phyloP scores from a whole-genome alignment of 345 rosid species.

The Rhodamnia argentea region DNA sequence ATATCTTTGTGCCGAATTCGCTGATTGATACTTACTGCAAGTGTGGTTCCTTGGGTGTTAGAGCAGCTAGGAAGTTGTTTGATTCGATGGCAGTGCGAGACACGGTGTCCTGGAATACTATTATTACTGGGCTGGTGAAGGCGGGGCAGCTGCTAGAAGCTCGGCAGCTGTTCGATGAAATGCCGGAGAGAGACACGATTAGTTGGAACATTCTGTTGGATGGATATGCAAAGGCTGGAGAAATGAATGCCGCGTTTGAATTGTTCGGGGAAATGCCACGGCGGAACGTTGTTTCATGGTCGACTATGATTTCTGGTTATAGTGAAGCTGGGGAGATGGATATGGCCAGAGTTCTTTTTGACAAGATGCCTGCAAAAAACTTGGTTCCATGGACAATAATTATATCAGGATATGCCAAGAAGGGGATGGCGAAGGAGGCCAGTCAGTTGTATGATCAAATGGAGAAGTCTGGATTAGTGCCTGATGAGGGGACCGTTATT shows the following conservation, averaged over 20 bases:
- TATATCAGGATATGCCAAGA: conserved; percentile 72
- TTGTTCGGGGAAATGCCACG: conserved; percentile 62
- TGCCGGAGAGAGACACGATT: conserved; percentile 56
- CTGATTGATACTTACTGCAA: conserved; percentile 67
- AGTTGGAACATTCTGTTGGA: conserved; percentile 86
- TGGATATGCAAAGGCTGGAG: conserved; percentile 65
- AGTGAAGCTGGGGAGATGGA: conserved; percentile 72
- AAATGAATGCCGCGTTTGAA: conserved; percentile 55
- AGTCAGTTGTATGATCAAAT: conserved; percentile 38
- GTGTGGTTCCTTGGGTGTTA: conserved; percentile 57
- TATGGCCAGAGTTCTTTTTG: conserved; percentile 74
- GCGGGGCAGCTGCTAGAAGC: conserved; percentile 48
- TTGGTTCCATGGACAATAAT: conserved; percentile 83
- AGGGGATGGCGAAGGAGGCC: conserved; percentile 59
- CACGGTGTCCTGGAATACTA: conserved; percentile 76
- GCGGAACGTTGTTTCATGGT: conserved; percentile 86
- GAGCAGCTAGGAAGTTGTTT: conserved; percentile 57
- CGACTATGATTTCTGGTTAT: conserved; percentile 69
- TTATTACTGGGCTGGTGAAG: conserved; percentile 53
- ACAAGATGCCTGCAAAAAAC: conserved; percentile 67
- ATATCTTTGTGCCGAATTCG: conserved; percentile 78
- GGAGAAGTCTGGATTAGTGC: conserved; percentile 39
- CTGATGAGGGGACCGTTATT: conserved; percentile 56
- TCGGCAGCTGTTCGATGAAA: conserved; percentile 59
- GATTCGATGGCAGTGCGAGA: conserved; percentile 42